Base-by-base conservation (phyloP, 106 monocot genomes). In the Posidonia australis region DNA sequence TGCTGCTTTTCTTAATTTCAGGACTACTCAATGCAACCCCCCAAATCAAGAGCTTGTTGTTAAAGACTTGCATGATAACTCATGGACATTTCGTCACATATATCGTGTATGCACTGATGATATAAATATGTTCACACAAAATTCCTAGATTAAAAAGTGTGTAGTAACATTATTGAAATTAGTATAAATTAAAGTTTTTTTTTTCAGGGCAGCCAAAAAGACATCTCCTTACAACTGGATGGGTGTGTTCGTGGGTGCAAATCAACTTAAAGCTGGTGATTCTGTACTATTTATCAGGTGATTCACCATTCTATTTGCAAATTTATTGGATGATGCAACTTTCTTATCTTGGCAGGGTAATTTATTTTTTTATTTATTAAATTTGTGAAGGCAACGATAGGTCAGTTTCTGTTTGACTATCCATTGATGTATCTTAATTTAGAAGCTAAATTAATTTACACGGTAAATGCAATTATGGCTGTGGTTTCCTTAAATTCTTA, bases 1-100 rank as follows among this genome's bases (percentile, higher is more conserved):
- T 54, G n/a, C 12, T 5, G 23, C 16, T 58, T 10, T 29, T 58
- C 28, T 17, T 29, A 13, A 26, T 64, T 67, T 0, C 63, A 96
- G 94, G 94, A 96, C 78, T 90, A 82, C 70, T 71, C 90, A 57
- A 81, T 78, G 77, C 96, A 98, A 73, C 85, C 96, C 72, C n/a
- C 87, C 96, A 73, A 90, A 77, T 73, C 96, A 98, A 64, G 96
- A 98, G 75, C 87, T 98, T 31, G 75, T 83, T 53, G 83, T 91
- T 43, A 67, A 73, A 64, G 90, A 98, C 46, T 73, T 98, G 72
- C 90, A 98, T 69, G 84, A 98, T 47, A 84, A 84, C 23, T 45
- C 82, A 56, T 98, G 96, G 90, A 91, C 87, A 65, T 90, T 98
- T 67, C 87, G 87, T 22, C 90, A 98, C 68, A 90, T 98, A 56